A percentile compares a stretch with the other conserved stretches of the same genome.
These are phyloP conservation scores for Phytopythium montanum DNA, from an alignment of 352 stramenopile genomes.

Conservation along the genomic window DNA sequence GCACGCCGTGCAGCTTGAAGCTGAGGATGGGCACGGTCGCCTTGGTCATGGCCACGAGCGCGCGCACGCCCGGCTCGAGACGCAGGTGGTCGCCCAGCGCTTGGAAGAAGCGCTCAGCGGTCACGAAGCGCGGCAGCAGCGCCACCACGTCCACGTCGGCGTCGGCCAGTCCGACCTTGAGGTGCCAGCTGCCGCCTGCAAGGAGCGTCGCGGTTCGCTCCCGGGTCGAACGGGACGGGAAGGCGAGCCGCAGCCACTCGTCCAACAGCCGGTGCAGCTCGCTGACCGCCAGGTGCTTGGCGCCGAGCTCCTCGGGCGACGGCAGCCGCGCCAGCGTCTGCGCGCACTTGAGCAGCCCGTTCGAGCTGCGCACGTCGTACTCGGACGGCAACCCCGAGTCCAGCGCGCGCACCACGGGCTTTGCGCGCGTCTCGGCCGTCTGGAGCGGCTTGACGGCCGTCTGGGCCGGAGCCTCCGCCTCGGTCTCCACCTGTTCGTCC, in stretches of 20 bases:
- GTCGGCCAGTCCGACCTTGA: conserved; percentile 71
- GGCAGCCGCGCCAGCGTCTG: conserved; percentile 60
- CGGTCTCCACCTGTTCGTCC: conserved; percentile 25
- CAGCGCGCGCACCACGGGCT: conserved; percentile 51
- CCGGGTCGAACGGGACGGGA: conserved; percentile 35
- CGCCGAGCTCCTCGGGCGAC: conserved; percentile 49
- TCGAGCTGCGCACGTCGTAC: conserved; percentile 80
- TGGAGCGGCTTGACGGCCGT: neutral
- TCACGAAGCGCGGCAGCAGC: conserved; percentile 61
- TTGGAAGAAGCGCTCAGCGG: conserved; percentile 60
- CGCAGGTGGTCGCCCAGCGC: conserved; percentile 55
- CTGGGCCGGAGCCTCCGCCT: conserved; percentile 14
- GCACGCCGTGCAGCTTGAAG: conserved; percentile 66
- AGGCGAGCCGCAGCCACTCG: conserved; percentile 54
- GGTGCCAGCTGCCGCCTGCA: conserved; percentile 75
- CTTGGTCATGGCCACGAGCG: conserved; percentile 74
- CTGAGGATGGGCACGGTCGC: conserved; percentile 66
- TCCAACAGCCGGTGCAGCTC: conserved; percentile 73
- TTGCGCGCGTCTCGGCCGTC: conserved; percentile 23
- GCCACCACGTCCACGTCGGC: conserved; percentile 81
- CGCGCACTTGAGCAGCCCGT: conserved; percentile 77
- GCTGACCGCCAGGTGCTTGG: conserved; percentile 76
- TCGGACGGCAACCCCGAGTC: conserved; percentile 56
- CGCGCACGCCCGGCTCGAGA: conserved; percentile 29
- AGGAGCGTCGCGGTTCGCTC: conserved; percentile 38